phyloP scores from a whole-genome alignment of 176 grass and related monocot genomes.

The Saccharum officinarum region DNA sequence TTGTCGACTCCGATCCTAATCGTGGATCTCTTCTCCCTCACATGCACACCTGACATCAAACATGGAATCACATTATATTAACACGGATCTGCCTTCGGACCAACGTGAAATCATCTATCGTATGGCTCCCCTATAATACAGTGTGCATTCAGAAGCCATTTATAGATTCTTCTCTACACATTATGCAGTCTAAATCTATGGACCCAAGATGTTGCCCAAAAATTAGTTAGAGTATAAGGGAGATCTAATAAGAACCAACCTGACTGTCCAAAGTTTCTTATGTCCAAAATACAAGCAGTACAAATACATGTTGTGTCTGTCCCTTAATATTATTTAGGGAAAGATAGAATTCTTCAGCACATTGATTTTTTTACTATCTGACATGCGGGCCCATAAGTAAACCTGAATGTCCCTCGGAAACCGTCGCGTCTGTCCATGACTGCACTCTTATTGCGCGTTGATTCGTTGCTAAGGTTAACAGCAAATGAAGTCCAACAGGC shows the following conservation, averaged over 20 bases:
- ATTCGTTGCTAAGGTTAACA: too few relatives aligned
- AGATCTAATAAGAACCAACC: constrained; percentile 4
- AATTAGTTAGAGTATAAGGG: not conserved
- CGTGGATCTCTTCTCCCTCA: constrained; percentile 29
- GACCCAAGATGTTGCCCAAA: not conserved
- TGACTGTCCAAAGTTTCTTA: not conserved
- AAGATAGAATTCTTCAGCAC: too few relatives aligned
- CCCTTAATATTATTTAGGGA: too few relatives aligned
- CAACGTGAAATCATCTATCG: not conserved
- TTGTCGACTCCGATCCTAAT: constrained; percentile 15
- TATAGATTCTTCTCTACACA: constrained; percentile 31
- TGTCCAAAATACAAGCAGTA: too few relatives aligned
- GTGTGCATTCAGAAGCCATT: not conserved
- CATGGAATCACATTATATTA: constrained; percentile 32
- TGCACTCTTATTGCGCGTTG: too few relatives aligned
- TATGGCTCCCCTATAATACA: not conserved
- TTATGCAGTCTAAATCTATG: not conserved
- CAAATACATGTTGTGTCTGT: too few relatives aligned
- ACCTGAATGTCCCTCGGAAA: too few relatives aligned
- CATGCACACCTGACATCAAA: constrained; percentile 44
- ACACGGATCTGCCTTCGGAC: constrained; percentile 23
- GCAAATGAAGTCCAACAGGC: too few relatives aligned
- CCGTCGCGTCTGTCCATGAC: too few relatives aligned
- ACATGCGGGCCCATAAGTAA: too few relatives aligned
- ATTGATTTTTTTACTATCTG: too few relatives aligned